Conservation (phyloP, 1,139 yeast species). For the Scheffersomyces titani region DNA sequence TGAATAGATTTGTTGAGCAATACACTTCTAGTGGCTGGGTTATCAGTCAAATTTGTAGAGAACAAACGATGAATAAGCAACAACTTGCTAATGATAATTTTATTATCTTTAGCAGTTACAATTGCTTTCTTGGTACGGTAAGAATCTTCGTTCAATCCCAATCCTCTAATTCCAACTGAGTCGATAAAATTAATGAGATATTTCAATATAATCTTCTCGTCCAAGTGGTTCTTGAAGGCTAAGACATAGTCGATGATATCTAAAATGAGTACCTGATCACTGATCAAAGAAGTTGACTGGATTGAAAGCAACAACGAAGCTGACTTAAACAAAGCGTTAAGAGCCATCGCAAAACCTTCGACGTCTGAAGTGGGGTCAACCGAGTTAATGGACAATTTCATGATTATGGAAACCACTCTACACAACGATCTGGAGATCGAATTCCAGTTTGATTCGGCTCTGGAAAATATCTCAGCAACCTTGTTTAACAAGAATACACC, state of each 20-base stretch:
- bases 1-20: conserved; percentile 55
- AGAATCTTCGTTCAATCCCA: conserved; percentile 44
- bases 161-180: conserved; percentile 55
- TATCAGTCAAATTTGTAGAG: conserved; percentile 44
- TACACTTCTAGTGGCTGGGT: conserved; percentile 36
- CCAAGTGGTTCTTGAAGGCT: conserved; percentile 40
- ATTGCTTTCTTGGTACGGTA: conserved; percentile 27
- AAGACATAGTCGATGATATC: conserved; percentile 60
- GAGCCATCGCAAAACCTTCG: conserved; percentile 34
- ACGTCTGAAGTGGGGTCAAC: conserved; percentile 21
- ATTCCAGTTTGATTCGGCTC: conserved; percentile 60
- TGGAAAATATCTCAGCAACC: conserved; percentile 47
- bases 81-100: conserved; percentile 57
- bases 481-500: conserved; percentile 53
- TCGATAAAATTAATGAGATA: conserved; percentile 47
- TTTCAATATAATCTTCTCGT: conserved; percentile 38
- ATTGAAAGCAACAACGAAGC: conserved; percentile 50
- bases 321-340: conserved; percentile 36
- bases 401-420: conserved; percentile 53
- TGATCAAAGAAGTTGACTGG: conserved; percentile 47
- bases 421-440: conserved; percentile 64
- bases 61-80: conserved; percentile 61
- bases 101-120: conserved; percentile 46
- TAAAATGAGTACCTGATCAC: conserved; percentile 61
- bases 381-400: conserved; percentile 41